Base-by-base conservation (phyloP, 2,329 filamentous ascomycete genomes). In the Torrubiella hemipterigena region DNA sequence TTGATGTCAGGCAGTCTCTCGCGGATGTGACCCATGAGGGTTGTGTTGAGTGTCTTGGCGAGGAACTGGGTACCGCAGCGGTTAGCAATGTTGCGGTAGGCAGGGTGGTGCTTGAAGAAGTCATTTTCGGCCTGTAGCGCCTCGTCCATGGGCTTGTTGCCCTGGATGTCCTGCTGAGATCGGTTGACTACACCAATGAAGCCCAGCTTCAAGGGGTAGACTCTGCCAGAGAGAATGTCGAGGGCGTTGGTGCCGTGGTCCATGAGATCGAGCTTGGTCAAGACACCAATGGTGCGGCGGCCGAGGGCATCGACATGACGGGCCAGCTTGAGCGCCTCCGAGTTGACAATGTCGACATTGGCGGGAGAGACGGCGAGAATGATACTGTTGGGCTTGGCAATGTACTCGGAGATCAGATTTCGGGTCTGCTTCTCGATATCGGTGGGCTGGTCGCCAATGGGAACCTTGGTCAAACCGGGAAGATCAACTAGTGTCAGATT, bases 351-450 rank as follows among this genome's bases (percentile, higher is more conserved):
- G 52, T 98, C 91, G 49, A 96, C 89, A 49, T 98, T 98, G 32
- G 91, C 91, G 13, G 91, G 89, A 10, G 91, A 96, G 16, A 98
- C 91, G 19, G 91, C 91, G 31, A 98, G 73, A 42, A 98, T 79
- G 49, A 98, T 94, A 59, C 89, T 95, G 69, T 98, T 98, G 11
- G 91, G 89, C 62, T 98, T 98, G 35, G 87, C 87, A 50, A 96
- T 98, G 54, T 95, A 98, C 63, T 98, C 91, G 34, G 87, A 82
- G 47, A 98, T 96, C 47, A 98, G 73, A 44, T 85, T 94, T 42
- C 89, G 76, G 19, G 91, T 98, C 61, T 98, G 91, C 59, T 95
- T 96, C 67, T 98, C 91, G 50, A 98, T 98, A 51, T 98, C 91
- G 47, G 82, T 78, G 7, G 91, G 91, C 54, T 98, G 91, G 54